Base-by-base conservation (phyloP, 495 filamentous ascomycete genomes). In the Articulospora tetracladia region DNA sequence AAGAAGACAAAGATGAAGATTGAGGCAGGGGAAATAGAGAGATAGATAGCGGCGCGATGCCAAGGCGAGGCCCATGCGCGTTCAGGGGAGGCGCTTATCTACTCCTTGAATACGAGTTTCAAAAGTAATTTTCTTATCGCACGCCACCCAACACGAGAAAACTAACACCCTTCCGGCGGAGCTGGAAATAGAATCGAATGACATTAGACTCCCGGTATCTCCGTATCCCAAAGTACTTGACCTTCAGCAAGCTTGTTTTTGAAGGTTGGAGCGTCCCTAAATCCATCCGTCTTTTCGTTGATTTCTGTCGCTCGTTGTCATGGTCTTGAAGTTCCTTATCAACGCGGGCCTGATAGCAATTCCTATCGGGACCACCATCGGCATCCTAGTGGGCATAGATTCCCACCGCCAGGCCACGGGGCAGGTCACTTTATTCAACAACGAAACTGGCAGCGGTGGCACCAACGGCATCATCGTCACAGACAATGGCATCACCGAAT, bases 311-410 rank as follows among this genome's bases (percentile, higher is more conserved):
- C 30, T 34, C 30, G 15, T 15, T 34, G 6, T 24, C 17, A 28
- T 46, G 30, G 53, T 55, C 22, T 55, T 46, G 12, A 1, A 15
- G 3, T 25, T 71, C 50, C 53, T 77, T 49, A 69, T 77, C 58
- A 77, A 74, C 65, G 64, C 65, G 11, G 53, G 62, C 57, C 70
- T 77, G 7, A 51, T 76, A 36, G 71, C 66, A 15, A 70, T 77
- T 34, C 75, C 75, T 13, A 69, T 77, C 53, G 75, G 72, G 15
- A 68, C 66, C 20, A 70, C 71, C 11, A 50, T 77, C 13, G 74
- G 74, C 19, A 65, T 73, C 10, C 58, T 76, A 7, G 56, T 76
- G 17, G 75, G 73, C 4, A 73, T 77, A 55, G 72, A 77, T 22
- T 65, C 66, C n/a, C 69, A 73, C 47, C 70, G 70, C 10, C 26